Evolutionary conservation across 129 eudicot species (phyloP), one percentile per base, ranked within the genome.

Genomic region (Arctium lappa): DNA sequence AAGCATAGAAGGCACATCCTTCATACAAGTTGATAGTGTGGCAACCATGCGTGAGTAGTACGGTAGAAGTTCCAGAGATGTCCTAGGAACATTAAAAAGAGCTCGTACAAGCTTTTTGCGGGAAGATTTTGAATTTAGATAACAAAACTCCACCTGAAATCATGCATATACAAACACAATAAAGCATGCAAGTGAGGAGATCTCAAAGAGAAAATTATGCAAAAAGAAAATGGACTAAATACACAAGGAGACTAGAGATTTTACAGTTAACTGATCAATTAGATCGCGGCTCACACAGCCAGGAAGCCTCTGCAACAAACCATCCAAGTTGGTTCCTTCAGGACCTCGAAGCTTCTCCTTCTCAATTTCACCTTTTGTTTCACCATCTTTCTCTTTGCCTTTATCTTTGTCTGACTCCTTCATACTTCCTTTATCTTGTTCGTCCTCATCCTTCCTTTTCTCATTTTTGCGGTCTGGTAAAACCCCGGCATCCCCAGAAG

Each of bases 11-110:
- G 98, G 92, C 40, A 92, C 91, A 73, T 95, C 98, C 85, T 92
- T 95, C 98, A 95, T 91, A 84, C 98, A 95, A 40, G 97, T 92
- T 27, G 98, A 91, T 56, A 95, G 86, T 44, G 98, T 95, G n/a
- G 97, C 97, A 79, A 95, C 97, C 94, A 95, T 88, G 78, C 98
- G 98, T 2, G 98, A 95, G 72, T 95, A 95, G 88, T 95, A 95
- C 8, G 98, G 93, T 42, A 95, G 80, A 81, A 95, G 84, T 81
- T 95, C 98, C 39, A 95, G 84, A 31, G 98, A 95, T 27, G 98
- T 95, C 86, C 98, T 89, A 2, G 98, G 98, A 34, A 95, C 98
- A 80, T 91, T 95, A 80, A 95, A 95, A 74, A 95, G 88, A 72
- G 94, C 97, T 77, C 98, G 86, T 75, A 89, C 98, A 75, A 95